Evolutionary conservation across 306 rosid species (phyloP).

Genomic region (Castanea crenata): DNA sequence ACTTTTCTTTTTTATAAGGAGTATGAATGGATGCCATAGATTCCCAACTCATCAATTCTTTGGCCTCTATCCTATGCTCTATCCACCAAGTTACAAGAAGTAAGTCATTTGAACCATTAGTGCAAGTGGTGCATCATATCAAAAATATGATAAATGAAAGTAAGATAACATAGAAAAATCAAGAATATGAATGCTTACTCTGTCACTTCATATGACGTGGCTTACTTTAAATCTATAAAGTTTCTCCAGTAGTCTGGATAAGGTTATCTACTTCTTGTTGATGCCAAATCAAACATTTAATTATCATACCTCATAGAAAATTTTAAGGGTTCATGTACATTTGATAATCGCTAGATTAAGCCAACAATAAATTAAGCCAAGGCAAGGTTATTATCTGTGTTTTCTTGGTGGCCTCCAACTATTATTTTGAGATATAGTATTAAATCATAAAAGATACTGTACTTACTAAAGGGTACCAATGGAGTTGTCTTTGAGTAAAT

Average conservation of each 20-base stretch:
- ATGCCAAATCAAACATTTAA: not conserved
- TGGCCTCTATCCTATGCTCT: not conserved
- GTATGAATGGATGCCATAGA: not conserved
- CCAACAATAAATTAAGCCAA: too few species aligned
- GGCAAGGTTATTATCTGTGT: too few species aligned
- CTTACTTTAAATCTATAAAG: conserved; percentile 9
- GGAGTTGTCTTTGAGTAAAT: too few species aligned
- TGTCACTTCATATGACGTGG: conserved; percentile 7
- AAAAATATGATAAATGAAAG: not conserved
- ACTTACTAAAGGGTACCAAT: too few species aligned
- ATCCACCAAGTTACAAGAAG: not conserved
- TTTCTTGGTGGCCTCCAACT: too few species aligned
- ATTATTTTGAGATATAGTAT: too few species aligned
- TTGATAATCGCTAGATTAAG: not conserved
- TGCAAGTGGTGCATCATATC: not conserved
- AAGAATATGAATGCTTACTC: not conserved
- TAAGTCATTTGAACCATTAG: not conserved
- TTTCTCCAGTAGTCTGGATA: conserved; percentile 2
- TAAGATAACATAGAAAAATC: not conserved
- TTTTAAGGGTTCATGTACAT: not conserved
- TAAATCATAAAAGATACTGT: too few species aligned
- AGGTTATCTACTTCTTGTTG: conserved; percentile 6
- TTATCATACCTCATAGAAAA: not conserved
- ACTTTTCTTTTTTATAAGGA: too few species aligned
- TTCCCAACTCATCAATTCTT: not conserved